phyloP scores from a whole-genome alignment of 352 stramenopile species.

The Phytophthora cactorum region DNA sequence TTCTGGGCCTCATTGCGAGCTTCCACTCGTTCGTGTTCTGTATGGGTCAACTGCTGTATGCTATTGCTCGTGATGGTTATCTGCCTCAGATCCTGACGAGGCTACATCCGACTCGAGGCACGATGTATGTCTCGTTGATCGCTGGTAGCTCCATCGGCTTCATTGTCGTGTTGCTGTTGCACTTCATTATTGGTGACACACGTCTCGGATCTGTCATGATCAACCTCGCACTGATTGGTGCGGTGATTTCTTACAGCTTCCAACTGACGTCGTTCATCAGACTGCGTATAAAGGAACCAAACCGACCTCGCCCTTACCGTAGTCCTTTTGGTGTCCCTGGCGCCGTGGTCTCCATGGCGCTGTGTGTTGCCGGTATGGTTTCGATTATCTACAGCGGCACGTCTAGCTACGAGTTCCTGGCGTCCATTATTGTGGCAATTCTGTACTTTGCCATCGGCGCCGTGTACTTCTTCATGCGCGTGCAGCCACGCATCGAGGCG shows the following conservation, averaged over 20 bases:
- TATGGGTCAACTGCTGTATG: constrained; percentile 71
- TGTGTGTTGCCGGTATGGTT: constrained; percentile 56
- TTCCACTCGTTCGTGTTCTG: constrained; percentile 87
- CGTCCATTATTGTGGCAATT: constrained; percentile 58
- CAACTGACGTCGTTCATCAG: constrained; percentile 65
- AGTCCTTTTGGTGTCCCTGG: constrained; percentile 63
- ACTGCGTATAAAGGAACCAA: constrained; percentile 57
- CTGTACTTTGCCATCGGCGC: constrained; percentile 60
- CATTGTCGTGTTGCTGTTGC: constrained; percentile 52
- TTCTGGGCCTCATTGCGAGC: constrained; percentile 64
- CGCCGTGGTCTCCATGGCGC: constrained; percentile 45
- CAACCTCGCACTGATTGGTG: constrained; percentile 72
- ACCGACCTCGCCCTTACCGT: constrained; percentile 54
- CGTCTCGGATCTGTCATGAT: constrained; percentile 70
- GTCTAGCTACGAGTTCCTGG: constrained; percentile 64
- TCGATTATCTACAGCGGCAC: constrained; percentile 74
- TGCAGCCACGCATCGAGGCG: constrained; percentile 41
- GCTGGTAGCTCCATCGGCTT: constrained; percentile 52
- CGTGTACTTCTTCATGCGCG: constrained; percentile 51
- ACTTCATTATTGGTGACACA: constrained; percentile 66
- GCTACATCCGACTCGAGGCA: constrained; percentile 50
- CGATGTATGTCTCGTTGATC: constrained; percentile 63
- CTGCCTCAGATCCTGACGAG: constrained; percentile 58
- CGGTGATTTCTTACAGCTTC: constrained; percentile 69
- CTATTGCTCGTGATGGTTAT: constrained; percentile 71